These are phyloP conservation scores for Niebla homalea DNA, from an alignment of 495 filamentous ascomycete species.

Conservation along the genomic window DNA sequence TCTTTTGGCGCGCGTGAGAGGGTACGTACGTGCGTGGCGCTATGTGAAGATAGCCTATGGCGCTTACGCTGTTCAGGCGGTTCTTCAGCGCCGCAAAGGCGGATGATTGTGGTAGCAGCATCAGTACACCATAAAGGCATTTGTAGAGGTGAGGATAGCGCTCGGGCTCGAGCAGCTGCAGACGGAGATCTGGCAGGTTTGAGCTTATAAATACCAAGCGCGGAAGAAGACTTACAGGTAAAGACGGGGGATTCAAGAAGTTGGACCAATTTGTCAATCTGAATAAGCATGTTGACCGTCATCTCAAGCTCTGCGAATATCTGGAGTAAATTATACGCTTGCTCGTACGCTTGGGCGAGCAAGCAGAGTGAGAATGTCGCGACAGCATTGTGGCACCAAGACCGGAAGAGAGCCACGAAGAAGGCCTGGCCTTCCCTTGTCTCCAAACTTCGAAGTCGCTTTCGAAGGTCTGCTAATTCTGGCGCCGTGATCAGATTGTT, in stretches of 20 bases:
- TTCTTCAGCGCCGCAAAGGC: constrained; percentile 97
- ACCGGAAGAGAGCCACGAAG: constrained; percentile 85
- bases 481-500: constrained; percentile 98
- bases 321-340: constrained; percentile 90
- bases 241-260: constrained; percentile 96
- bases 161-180: constrained; percentile 97
- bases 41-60: constrained; percentile 88
- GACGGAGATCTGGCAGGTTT: constrained; percentile 56
- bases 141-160: constrained; percentile 95
- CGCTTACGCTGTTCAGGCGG: constrained; percentile 87
- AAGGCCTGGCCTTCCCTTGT: constrained; percentile 88
- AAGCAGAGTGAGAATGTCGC: constrained; percentile 94
- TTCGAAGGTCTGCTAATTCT: constrained; percentile 80
- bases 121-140: constrained; percentile 91
- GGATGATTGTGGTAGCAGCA: constrained; percentile 94
- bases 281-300: constrained; percentile 96
- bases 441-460: constrained; percentile 80
- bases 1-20: constrained; percentile 23
- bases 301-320: constrained; percentile 98
- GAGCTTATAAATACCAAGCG: background rate
- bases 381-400: constrained; percentile 98
- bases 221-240: constrained; percentile 49
- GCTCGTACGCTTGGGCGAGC: constrained; percentile 95
- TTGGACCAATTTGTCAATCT: constrained; percentile 98
- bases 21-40: constrained; percentile 65